A percentile compares a stretch with the other conserved stretches of the same genome.
These are phyloP conservation scores for Vitis vinifera DNA, from an alignment of 164 flowering plant species.

Conservation along the genomic window DNA sequence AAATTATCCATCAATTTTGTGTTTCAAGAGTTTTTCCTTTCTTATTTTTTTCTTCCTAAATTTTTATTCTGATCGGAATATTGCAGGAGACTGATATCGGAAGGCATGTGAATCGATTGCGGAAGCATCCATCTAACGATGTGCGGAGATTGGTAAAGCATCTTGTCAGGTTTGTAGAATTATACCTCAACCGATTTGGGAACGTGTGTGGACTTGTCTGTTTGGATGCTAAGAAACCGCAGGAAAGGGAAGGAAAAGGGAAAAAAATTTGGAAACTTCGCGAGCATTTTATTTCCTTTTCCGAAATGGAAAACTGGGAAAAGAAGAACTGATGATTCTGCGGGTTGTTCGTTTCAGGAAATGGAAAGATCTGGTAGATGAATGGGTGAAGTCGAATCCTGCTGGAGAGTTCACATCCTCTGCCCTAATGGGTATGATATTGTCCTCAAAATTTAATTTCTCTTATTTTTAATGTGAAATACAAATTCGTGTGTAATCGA, in stretches of 20 bases:
- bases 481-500: neutral
- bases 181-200: too few species aligned
- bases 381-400: constrained; percentile 71
- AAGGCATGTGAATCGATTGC: constrained; percentile 70
- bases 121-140: constrained; percentile 71
- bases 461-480: constrained; percentile 2
- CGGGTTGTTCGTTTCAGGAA: constrained; percentile 48
- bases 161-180: constrained; percentile 67
- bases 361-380: constrained; percentile 95
- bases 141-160: constrained; percentile 81
- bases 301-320: neutral
- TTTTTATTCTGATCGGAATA: neutral
- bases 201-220: too few species aligned
- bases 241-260: too few species aligned
- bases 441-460: neutral
- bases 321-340: neutral
- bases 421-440: constrained; percentile 39
- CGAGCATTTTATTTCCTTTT: neutral
- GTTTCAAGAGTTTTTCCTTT: neutral
- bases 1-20: neutral
- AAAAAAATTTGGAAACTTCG: too few species aligned
- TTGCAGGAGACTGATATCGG: constrained; percentile 89
- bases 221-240: too few species aligned
- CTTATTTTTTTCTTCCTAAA: neutral
- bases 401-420: constrained; percentile 45